A percentile compares a stretch with the other conserved stretches of the same genome.
These are phyloP conservation scores for Botryotinia globosa DNA, from an alignment of 2,329 filamentous ascomycete genomes.

Conservation along the genomic window DNA sequence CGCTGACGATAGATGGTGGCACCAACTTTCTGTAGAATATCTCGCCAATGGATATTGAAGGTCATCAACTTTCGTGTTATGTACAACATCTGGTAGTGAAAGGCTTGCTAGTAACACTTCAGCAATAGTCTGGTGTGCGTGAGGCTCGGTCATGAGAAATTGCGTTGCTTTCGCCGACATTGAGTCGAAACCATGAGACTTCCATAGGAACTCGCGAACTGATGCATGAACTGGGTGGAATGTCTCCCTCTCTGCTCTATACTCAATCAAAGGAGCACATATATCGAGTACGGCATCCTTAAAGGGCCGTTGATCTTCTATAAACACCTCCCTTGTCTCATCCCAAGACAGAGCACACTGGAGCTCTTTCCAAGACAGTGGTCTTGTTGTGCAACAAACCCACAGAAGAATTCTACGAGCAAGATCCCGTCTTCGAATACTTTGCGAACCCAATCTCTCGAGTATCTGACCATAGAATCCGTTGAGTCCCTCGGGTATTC, in stretches of 20 bases:
- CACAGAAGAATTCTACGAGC: slow-evolving; percentile 6
- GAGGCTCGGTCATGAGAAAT: slow-evolving; percentile 15
- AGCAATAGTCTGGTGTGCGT: slow-evolving; percentile 9
- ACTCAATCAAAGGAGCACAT: slow-evolving; percentile 16
- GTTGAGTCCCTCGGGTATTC: slow-evolving; percentile 9
- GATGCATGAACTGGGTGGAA: slow-evolving; percentile 2
- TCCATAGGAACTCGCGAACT: slow-evolving; percentile 10
- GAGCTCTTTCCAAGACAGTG: slow-evolving; percentile 14
- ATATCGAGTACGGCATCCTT: slow-evolving; percentile 15
- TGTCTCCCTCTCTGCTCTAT: slow-evolving; percentile 8
- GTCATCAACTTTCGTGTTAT: background rate
- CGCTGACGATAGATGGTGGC: slow-evolving; percentile 13
- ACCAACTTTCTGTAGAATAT: slow-evolving; percentile 19
- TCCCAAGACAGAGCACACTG: slow-evolving; percentile 18
- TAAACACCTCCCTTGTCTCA: background rate
- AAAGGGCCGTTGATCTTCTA: slow-evolving; percentile 11
- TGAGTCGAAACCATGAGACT: background rate
- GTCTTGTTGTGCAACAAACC: slow-evolving; percentile 16
- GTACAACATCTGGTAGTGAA: background rate
- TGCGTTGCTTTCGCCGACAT: slow-evolving; percentile 17
- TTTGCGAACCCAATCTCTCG: slow-evolving; percentile 8
- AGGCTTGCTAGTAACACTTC: slow-evolving; percentile 7
- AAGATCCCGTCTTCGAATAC: slow-evolving; percentile 13
- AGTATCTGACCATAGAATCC: slow-evolving; percentile 16
- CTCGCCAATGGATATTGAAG: slow-evolving; percentile 4